Evolutionary conservation across 805 yeast species (phyloP).

Genomic region (Monosporozyma unispora): DNA sequence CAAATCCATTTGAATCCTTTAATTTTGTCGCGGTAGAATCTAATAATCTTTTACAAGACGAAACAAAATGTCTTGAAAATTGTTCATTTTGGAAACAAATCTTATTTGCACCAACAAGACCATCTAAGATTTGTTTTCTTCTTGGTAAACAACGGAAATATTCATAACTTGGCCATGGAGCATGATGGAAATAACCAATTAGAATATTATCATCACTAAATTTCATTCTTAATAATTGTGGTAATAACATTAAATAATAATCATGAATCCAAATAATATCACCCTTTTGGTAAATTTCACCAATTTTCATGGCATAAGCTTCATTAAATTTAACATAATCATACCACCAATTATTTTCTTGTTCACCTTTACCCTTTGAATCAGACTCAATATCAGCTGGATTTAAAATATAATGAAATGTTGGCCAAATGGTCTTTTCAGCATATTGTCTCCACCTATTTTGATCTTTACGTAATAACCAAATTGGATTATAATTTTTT

Average conservation of each 20-base stretch:
- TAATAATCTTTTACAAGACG: slow-evolving; percentile 78
- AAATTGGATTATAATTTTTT: slow-evolving; percentile 59
- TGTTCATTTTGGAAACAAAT: slow-evolving; percentile 80
- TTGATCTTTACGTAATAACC: slow-evolving; percentile 76
- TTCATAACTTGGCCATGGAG: slow-evolving; percentile 94
- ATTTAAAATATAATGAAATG: slow-evolving; percentile 84
- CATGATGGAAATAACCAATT: slow-evolving; percentile 74
- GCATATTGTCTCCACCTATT: slow-evolving; percentile 83
- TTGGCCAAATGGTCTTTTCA: slow-evolving; percentile 88
- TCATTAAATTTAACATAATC: slow-evolving; percentile 88
- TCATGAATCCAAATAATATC: slow-evolving; percentile 92
- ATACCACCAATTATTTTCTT: slow-evolving; percentile 70
- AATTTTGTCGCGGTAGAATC: slow-evolving; percentile 58
- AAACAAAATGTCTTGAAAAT: slow-evolving; percentile 83
- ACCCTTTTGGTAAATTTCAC: slow-evolving; percentile 70
- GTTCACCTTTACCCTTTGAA: slow-evolving; percentile 28
- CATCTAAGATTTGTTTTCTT: slow-evolving; percentile 74
- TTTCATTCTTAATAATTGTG: slow-evolving; percentile 73
- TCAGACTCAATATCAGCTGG: slow-evolving; percentile 37
- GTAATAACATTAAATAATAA: slow-evolving; percentile 71
- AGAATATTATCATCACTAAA: slow-evolving; percentile 41
- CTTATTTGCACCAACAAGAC: slow-evolving; percentile 82
- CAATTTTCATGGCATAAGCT: slow-evolving; percentile 74
- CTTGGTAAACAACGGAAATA: slow-evolving; percentile 84
- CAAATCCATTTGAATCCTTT: slow-evolving; percentile 21